Percentiles rank a stretch among this genome's conserved stretches.
Conservation (phyloP, 257 asterid species). For the Plantago ovata region DNA sequence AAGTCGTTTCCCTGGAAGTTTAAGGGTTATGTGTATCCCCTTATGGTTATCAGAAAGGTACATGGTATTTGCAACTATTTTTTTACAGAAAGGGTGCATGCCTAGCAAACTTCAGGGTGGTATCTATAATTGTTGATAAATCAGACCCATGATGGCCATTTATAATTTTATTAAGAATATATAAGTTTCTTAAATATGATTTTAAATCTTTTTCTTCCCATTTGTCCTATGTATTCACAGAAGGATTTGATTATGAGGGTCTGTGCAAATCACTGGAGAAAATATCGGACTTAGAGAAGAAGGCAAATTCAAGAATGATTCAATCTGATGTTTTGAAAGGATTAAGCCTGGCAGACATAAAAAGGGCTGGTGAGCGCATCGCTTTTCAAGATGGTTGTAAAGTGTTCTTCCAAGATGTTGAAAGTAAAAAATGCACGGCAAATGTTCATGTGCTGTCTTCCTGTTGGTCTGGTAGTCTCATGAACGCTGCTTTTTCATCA, state of each 20-base stretch:
- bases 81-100: too few species aligned
- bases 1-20: too few species aligned
- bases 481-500: conserved; percentile 47
- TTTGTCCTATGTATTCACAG: conserved; percentile 25
- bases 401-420: conserved; percentile 34
- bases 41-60: too few species aligned
- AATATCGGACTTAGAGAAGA: conserved; percentile 50
- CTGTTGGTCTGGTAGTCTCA: conserved; percentile 65
- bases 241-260: conserved; percentile 45
- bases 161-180: background rate
- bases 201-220: background rate
- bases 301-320: conserved; percentile 46
- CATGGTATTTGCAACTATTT: too few species aligned
- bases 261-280: conserved; percentile 48
- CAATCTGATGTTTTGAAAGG: conserved; percentile 50
- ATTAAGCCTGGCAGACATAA: conserved; percentile 41
- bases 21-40: too few species aligned
- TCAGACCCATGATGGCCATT: too few species aligned
- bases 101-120: too few species aligned
- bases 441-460: conserved; percentile 54
- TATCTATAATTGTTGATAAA: too few species aligned
- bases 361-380: conserved; percentile 52
- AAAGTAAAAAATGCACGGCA: conserved; percentile 20
- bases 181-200: background rate
- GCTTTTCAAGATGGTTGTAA: conserved; percentile 61